These are phyloP conservation scores for Gastrolobium bilobum DNA, from an alignment of 306 rosid species.

Conservation along the genomic window DNA sequence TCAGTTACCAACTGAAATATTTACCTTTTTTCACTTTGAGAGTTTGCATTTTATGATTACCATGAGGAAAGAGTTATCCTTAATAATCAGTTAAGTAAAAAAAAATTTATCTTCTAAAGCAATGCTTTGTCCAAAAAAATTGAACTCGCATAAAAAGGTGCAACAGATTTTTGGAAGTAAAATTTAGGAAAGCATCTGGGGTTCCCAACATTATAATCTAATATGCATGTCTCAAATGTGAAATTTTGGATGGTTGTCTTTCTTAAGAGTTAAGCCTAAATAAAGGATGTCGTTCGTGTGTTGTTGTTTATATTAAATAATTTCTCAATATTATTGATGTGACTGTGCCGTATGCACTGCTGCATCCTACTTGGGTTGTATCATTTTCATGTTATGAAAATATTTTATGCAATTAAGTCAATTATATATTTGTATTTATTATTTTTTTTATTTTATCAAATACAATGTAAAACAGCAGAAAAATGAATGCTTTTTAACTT, in stretches of 20 bases:
- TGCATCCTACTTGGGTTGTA: slow-evolving; percentile 8
- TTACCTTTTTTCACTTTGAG: slow-evolving; percentile 2
- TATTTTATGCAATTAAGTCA: neutral
- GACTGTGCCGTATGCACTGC: neutral
- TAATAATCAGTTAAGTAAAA: neutral
- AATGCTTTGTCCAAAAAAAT: slow-evolving; percentile 6
- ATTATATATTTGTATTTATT: neutral
- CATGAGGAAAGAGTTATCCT: neutral
- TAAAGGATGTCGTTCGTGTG: neutral
- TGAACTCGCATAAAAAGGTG: neutral
- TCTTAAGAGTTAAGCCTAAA: neutral
- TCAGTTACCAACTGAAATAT: slow-evolving; percentile 27
- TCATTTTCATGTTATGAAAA: neutral
- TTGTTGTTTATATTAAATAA: too few relatives aligned
- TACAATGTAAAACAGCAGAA: slow-evolving; percentile 2
- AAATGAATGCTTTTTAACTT: neutral
- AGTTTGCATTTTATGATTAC: slow-evolving; percentile 27
- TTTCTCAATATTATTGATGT: neutral
- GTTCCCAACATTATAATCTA: neutral
- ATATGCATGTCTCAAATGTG: neutral
- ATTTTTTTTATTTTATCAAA: neutral
- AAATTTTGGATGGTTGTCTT: neutral
- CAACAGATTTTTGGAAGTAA: neutral
- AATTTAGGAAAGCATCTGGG: slow-evolving; percentile 6
- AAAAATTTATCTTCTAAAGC: neutral